phyloP scores from a whole-genome alignment of 306 rosid genomes.

The Fragaria nilgerrensis region DNA sequence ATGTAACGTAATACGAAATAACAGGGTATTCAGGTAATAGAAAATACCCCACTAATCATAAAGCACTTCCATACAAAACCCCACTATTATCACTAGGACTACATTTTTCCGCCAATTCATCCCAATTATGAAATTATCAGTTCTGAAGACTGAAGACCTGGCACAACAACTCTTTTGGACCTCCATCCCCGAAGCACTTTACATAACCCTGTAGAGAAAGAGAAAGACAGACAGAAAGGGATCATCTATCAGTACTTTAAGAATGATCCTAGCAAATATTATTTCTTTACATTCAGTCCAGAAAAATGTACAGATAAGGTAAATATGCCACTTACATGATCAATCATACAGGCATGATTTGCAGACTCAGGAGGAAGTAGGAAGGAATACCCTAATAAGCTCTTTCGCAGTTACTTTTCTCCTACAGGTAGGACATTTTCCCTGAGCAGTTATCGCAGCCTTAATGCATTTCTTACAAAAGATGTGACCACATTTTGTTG shows the following conservation, averaged over 20 bases:
- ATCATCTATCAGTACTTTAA: background rate
- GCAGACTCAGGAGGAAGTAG: conserved; percentile 43
- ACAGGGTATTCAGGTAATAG: background rate
- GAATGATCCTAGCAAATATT: background rate
- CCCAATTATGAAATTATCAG: background rate
- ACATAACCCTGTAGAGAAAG: conserved; percentile 23
- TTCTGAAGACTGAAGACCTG: conserved; percentile 5
- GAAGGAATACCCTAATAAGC: conserved; percentile 76
- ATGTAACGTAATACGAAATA: background rate
- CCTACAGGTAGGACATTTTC: conserved; percentile 82
- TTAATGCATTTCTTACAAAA: conserved; percentile 73
- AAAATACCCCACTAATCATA: conserved; percentile 4
- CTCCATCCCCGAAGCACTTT: conserved; percentile 27
- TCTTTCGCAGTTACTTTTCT: conserved; percentile 51
- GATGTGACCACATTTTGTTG: conserved; percentile 92
- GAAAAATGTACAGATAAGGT: background rate
- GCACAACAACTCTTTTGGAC: conserved; percentile 10
- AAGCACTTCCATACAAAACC: conserved; percentile 11
- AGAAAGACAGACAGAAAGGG: background rate
- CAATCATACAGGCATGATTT: conserved; percentile 25
- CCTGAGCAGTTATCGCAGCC: conserved; percentile 40
- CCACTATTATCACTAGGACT: conserved; percentile 11
- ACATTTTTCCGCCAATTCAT: conserved; percentile 2
- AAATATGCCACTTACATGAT: conserved; percentile 20
- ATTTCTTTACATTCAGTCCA: background rate